Evolutionary conservation across 129 eudicot genomes (phyloP), one percentile per base, ranked within the genome.

Genomic region (Flaveria ramosissima): DNA sequence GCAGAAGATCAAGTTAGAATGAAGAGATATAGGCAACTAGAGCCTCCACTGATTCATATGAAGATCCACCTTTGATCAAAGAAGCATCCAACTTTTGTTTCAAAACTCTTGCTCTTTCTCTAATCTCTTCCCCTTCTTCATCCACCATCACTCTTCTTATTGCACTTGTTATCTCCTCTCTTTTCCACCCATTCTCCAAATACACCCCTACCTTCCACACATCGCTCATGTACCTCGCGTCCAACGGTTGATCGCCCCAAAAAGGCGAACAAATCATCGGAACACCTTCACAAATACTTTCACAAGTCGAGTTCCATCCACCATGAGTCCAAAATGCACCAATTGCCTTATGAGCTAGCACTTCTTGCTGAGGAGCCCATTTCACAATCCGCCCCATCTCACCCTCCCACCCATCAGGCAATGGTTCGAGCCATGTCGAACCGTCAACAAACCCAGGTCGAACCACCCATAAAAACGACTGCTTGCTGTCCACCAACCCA

Each of bases 301-400:
- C 96, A 43, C 87, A 16, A 2, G 92, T 82, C 21, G 96, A 90
- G 42, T 90, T 90, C 96, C 96, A 90, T 7, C 96, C 96, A 16
- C 77, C 60, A 36, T 90, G 96, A 12, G 89, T 89, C 86, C 86
- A 85, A 71, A 89, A 87, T 1, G 61, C 75, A 9, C 83, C 83
- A 1, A 59, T 48, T 16, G 92, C 81, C 11, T 83, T 78, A 78
- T 89, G 90, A 2, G 81, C 84, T 7, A 89, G 66, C 46, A 89
- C 96, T 76, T 87, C 82, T 32, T 73, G 78, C 23, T 89, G 95
- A 0, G 95, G 89, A 7, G 86, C 89, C 95, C 95, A 89, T 64
- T 83, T 83, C 53, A 89, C 89, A 13, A 89, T 80, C 6, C 56
- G 78, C 9, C 92, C 86, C 19, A 68, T 81, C 48, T 79, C 83